Base-by-base conservation (phyloP, 306 rosid genomes). In the Clitoria ternatea region DNA sequence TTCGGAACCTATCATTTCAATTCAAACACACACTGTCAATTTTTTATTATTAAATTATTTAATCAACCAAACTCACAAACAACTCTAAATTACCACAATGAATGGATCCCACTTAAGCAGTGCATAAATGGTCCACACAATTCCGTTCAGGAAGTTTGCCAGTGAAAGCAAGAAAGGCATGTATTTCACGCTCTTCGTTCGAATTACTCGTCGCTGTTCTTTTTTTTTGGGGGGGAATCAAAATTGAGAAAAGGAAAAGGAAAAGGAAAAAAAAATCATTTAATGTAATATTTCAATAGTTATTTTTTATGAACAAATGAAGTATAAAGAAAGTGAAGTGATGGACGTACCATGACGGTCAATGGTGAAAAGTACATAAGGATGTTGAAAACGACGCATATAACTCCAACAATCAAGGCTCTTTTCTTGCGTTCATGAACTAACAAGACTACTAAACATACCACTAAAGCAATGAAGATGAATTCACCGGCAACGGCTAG, bases 131-230 rank as follows among this genome's bases (percentile, higher is more conserved):
- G 70, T 73, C 97, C 97, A 91, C 3, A 86, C 3, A 7, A 71
- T 0, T 32, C 90, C 96, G 54, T 91, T 89, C 69, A 18, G 30
- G 48, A 94, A 85, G 84, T 65, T 86, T 15, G 92, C 68, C 0
- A 94, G 40, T 2, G 99, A 91, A 49, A 91, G 92, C 32, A 52
- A 47, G 65, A 94, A 86, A 0, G 99, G 97, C 97, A 94, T 94
- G 69, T 89, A 91, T 66, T 82, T 89, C n/a, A 94, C 99, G 10
- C 99, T 89, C 86, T 77, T 89, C 3, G 92, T 83, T 73, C 15
- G 74, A 68, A 91, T 73, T 18, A 94, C 99, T 68, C 9, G 75
- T 13, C 68, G 39, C 99, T 94, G 80, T 49, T 53, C 73, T 53
- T 50, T 29, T 47, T 59, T 32, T 56, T 14, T 26, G 6, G 2